Evolutionary conservation across 176 grass and related monocot species (phyloP).

Genomic region (Hordeum marinum): DNA sequence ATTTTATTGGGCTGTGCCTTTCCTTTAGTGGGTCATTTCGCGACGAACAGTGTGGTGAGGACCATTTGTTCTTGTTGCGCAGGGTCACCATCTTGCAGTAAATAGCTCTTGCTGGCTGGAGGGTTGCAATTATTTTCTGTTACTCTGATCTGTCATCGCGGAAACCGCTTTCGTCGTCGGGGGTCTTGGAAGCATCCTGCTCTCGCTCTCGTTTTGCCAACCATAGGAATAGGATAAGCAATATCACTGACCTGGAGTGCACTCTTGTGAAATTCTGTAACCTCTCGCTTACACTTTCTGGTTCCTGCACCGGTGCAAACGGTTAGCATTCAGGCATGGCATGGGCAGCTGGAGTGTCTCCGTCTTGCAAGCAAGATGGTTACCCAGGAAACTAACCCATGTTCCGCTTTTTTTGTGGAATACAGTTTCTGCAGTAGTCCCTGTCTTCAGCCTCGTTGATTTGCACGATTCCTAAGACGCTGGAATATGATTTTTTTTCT

Average conservation of each 20-base stretch:
- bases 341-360: background rate
- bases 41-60: constrained; percentile 13
- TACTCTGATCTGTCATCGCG: background rate
- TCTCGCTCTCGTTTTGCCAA: background rate
- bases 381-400: background rate
- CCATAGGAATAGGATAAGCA: background rate
- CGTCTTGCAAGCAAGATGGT: background rate
- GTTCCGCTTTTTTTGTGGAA: background rate
- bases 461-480: no score
- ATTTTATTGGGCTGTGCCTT: constrained; percentile 14
- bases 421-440: background rate
- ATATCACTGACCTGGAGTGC: no score
- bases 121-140: background rate
- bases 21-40: constrained; percentile 25
- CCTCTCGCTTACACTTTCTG: background rate
- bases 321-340: constrained; percentile 1
- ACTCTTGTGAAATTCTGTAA: background rate
- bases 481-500: no score
- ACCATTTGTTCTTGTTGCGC: background rate
- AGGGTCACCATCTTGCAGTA: background rate
- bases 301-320: no score
- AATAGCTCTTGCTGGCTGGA: background rate
- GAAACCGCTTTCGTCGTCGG: background rate
- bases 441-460: no score
- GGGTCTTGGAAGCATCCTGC: background rate